Evolutionary conservation across 2,329 filamentous ascomycete species (phyloP).

Genomic region (Trichophyton schoenleinii): DNA sequence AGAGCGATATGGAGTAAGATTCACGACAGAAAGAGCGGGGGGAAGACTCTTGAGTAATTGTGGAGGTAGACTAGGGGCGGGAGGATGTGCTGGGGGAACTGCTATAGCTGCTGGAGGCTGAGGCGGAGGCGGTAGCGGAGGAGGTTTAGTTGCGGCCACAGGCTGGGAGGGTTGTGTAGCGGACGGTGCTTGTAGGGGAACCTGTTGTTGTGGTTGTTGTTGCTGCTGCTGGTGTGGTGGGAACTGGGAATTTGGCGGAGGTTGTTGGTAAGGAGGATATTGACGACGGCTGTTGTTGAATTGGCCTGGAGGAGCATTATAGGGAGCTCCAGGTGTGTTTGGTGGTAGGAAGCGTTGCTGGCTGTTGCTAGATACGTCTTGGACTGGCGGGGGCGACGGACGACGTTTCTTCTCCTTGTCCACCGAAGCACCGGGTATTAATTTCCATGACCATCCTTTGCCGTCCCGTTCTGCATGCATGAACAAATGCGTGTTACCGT

Average conservation of each 20-base stretch:
- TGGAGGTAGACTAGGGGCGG: constrained; percentile 19
- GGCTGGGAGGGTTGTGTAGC: not conserved
- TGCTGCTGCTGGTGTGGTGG: constrained; percentile 14
- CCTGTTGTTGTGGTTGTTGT: constrained; percentile 11
- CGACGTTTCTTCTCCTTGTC: constrained; percentile 46
- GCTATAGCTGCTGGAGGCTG: not conserved
- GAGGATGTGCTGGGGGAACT: not conserved
- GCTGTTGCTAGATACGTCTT: constrained; percentile 19
- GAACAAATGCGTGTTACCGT: constrained; percentile 45
- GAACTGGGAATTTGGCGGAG: constrained; percentile 9
- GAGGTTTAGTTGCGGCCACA: constrained; percentile 5
- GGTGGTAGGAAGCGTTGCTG: constrained; percentile 30
- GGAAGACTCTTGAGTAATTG: constrained; percentile 30
- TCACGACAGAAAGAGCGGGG: constrained; percentile 26
- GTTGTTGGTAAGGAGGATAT: constrained; percentile 15
- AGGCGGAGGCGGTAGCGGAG: constrained; percentile 6
- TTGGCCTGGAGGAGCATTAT: constrained; percentile 21
- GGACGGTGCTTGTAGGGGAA: not conserved
- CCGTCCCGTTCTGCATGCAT: constrained; percentile 49
- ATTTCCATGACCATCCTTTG: constrained; percentile 52
- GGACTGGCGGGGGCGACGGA: constrained; percentile 31
- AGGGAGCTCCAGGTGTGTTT: constrained; percentile 23
- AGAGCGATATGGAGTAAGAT: constrained; percentile 29
- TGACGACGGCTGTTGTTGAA: constrained; percentile 13
- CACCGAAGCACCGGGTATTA: constrained; percentile 47